Base-by-base conservation (phyloP, 257 asterid species). In the Knoxia roxburghii region DNA sequence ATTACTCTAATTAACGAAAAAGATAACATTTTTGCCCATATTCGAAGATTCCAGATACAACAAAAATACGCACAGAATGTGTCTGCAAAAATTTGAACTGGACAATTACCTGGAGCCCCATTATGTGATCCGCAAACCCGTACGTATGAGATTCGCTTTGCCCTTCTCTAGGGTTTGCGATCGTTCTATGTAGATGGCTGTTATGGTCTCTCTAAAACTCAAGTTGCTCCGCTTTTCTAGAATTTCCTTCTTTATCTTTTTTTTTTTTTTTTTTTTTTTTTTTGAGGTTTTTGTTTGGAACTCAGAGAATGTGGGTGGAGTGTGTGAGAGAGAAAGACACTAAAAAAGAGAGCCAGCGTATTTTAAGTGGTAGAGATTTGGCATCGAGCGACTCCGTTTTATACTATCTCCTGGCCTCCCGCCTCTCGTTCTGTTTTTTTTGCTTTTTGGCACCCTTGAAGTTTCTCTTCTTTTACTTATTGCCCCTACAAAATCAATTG, bases 341-440 rank as follows among this genome's bases (percentile, higher is more conserved):
- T 7, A 71, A 68, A 46, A 26, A 56, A 63, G 68, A 37, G 78
- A 72, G 71, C 66, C 87, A 80, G 84, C 87, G 76, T 79, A 79
- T 67, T 72, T 69, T 73, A 74, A 84, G 79, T 81, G 89, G 81
- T 81, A 65, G 55, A 68, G 65, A 71, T 72, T 70, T 65, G 49
- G 82, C 62, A 67, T 76, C 70, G 60, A 75, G 86, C 72, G 52
- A 53, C 75, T 70, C 75, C 75, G 2, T 50, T 85, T 81, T 83
- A 80, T 81, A 82, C 49, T 68, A 35, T 55, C 57, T 71, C 63
- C 67, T 74, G 78, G 70, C 78, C 61, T 45, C 70, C 61, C 65
- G 74, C 67, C 63, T 69, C 52, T 60, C 64, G 23, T 58, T 35
- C 57, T n/a, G n/a, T 15, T 5, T 15, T 45, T 60, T 39, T 39